Evolutionary conservation across 208 protist genomes (phyloP).

Genomic region (Leishmania aethiopica): DNA sequence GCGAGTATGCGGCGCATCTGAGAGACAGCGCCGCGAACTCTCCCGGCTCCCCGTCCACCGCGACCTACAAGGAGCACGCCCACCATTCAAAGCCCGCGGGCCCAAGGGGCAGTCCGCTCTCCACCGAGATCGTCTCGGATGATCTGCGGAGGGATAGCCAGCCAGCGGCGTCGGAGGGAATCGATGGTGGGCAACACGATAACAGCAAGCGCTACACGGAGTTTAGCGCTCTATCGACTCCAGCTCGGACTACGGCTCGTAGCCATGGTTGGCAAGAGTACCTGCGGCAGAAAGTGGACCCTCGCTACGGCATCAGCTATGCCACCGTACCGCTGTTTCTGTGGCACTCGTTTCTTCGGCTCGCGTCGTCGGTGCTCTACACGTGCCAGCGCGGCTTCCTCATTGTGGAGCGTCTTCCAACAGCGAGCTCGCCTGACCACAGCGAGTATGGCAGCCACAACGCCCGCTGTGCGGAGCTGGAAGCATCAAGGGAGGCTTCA

Average conservation of each 20-base stretch:
- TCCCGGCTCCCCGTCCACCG: conserved; percentile 2
- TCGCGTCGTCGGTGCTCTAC: conserved; percentile 46
- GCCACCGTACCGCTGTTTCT: conserved; percentile 43
- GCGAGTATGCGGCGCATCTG: not conserved
- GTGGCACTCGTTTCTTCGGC: conserved; percentile 28
- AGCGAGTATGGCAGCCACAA: not conserved
- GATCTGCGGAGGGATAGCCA: not conserved
- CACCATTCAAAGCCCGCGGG: conserved; percentile 3
- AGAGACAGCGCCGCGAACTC: not conserved
- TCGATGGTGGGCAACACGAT: not conserved
- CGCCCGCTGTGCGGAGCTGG: not conserved
- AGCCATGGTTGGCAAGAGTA: conserved; percentile 36
- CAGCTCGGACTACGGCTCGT: not conserved
- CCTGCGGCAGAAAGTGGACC: conserved; percentile 39
- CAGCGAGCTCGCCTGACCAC: not conserved
- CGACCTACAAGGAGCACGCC: conserved; percentile 4
- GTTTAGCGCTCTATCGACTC: not conserved
- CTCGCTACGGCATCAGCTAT: conserved; percentile 46
- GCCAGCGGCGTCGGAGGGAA: not conserved
- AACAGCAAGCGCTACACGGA: not conserved
- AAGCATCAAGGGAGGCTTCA: not conserved
- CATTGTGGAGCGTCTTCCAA: conserved; percentile 32
- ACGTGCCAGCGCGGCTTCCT: conserved; percentile 45
- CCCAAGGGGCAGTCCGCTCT: not conserved
- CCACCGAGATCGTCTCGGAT: not conserved